Evolutionary conservation across 2,329 filamentous ascomycete genomes (phyloP).

Genomic region (Thielaviopsis punctulata): DNA sequence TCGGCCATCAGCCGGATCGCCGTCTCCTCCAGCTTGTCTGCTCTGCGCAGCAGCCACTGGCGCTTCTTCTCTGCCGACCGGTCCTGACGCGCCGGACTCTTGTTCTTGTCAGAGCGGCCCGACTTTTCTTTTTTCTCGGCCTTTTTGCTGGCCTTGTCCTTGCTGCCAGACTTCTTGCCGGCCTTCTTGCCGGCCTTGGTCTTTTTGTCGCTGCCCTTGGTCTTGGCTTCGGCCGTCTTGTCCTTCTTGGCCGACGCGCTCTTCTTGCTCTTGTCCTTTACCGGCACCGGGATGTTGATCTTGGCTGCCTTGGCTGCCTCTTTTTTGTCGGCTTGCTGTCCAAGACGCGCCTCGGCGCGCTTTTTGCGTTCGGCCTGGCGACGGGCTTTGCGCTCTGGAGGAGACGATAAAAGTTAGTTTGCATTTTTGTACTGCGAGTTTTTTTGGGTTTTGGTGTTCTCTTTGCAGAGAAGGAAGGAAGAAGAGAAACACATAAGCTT

Average conservation of each 20-base stretch:
- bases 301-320: neutral
- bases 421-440: neutral
- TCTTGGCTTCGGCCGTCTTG: neutral
- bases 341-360: slow-evolving; percentile 4
- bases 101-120: slow-evolving; percentile 15
- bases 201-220: neutral
- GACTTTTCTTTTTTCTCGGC: slow-evolving; percentile 18
- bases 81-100: neutral
- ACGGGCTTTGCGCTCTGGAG: slow-evolving; percentile 10
- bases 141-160: slow-evolving; percentile 11
- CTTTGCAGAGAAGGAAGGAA: no score
- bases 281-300: neutral
- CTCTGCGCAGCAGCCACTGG: slow-evolving; percentile 21
- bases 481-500: no score
- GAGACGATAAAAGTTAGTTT: neutral
- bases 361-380: slow-evolving; percentile 11
- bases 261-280: neutral
- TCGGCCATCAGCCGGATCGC: slow-evolving; percentile 21
- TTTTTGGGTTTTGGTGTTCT: no score
- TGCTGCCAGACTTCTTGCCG: neutral
- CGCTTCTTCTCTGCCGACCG: slow-evolving; percentile 23
- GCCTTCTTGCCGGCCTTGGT: neutral
- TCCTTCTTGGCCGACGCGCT: neutral
- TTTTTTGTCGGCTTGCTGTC: neutral
- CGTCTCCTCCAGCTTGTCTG: slow-evolving; percentile 25